Evolutionary conservation across 352 stramenopile genomes (phyloP).

Genomic region (Pythium sukuiense): DNA sequence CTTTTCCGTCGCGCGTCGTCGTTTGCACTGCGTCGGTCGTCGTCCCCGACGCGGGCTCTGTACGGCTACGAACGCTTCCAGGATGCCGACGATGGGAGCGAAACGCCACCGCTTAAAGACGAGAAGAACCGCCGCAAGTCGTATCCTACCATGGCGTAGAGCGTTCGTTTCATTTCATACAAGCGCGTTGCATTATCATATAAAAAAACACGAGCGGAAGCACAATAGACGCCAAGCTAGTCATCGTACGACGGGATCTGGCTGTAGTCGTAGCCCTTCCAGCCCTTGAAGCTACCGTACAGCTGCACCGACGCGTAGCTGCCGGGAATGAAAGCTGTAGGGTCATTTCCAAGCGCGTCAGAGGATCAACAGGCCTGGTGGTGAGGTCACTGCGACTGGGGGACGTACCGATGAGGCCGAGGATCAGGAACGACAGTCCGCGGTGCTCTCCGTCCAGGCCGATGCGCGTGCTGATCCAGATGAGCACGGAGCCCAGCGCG

Average conservation of each 20-base stretch:
- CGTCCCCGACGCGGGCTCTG: conserved; percentile 33
- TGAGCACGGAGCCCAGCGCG: conserved; percentile 63
- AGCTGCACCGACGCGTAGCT: conserved; percentile 80
- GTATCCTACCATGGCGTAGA: conserved; percentile 28
- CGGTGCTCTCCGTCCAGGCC: conserved; percentile 73
- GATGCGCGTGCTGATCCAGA: conserved; percentile 75
- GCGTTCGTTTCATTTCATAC: neutral
- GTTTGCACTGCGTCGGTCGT: conserved; percentile 33
- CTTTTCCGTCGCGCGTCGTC: conserved; percentile 61
- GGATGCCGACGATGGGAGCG: conserved; percentile 6
- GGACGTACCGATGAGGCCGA: conserved; percentile 74
- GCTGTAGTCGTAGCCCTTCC: conserved; percentile 84
- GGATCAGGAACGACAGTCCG: conserved; percentile 74
- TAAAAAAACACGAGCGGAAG: neutral
- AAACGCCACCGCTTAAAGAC: conserved; percentile 6
- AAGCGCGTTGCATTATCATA: neutral
- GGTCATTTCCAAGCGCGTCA: neutral
- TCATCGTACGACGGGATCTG: conserved; percentile 86
- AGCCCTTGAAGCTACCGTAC: conserved; percentile 81
- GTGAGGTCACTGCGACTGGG: neutral
- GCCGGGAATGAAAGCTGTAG: conserved; percentile 78
- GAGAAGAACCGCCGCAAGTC: conserved; percentile 37
- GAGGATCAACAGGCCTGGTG: neutral
- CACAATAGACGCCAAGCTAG: conserved; percentile 28
- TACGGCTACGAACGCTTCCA: conserved; percentile 18